Base-by-base conservation (phyloP, 371 early-diverging fungal genomes). In the Coemansia sp. region DNA sequence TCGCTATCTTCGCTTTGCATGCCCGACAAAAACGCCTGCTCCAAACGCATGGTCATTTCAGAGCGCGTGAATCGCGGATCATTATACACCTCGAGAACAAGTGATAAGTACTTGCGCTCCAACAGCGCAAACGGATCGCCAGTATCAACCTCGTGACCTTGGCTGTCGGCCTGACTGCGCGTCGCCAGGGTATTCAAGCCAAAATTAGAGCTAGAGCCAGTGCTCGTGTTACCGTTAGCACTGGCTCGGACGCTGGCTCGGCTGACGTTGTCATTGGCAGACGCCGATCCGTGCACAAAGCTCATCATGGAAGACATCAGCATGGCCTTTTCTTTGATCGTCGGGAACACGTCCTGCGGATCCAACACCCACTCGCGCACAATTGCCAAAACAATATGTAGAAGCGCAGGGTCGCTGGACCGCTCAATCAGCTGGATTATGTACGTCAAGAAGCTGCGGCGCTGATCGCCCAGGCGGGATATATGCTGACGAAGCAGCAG, bases 271-370 rank as follows among this genome's bases (percentile, higher is more conserved):
- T 85, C 26, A 80, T 82, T 72, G 87, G 76, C 76, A 1, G 76
- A 63, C 11, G 61, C 68, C 15, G 77, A 67, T 3, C 77, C 73
- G 11, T 72, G 68, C 29, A 76, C 94, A 48, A 93, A 85, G 12
- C 84, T 81, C 90, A 96, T 90, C 93, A 99, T 91, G 71, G 90
- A 92, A 26, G 91, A 87, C 80, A 96, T 81, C 29, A 98, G 78
- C 53, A 89, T 90, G 2, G 96, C 92, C 76, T 97, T 97, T 69
- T 98, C 99, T 80, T 96, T 97, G 62, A 93, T 85, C 2, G 98
- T 96, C 1, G 99, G 99, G 82, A 95, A 94, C 1, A 92, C 82
- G 54, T 95, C 94, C 41, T 80, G 80, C 51, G 88, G 85, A 1
- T 83, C 85, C 41, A 92, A 79, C 2, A 96, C 88, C 99, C 99